Evolutionary conservation across 176 grass and related monocot species (phyloP), one percentile per base, ranked within the genome.

Genomic region (Lolium perenne): DNA sequence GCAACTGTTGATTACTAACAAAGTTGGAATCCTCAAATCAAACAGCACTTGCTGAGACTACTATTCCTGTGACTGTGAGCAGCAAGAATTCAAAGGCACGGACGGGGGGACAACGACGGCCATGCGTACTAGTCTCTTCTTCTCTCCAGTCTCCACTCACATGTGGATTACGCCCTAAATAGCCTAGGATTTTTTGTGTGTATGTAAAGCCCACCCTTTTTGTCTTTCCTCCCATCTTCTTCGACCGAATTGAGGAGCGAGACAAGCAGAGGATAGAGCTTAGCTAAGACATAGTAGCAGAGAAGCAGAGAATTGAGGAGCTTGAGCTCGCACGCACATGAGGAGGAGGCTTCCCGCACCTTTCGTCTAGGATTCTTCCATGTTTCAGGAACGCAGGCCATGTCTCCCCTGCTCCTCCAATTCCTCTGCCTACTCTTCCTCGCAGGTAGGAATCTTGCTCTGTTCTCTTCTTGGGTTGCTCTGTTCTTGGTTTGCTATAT

Each of bases 381-480:
- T 88, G 83, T 83, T 95, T 90, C 86, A 11, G 21, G 69, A 62
- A 77, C 8, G 70, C 69, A 59, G 61, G 89, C 86, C 90, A 98
- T 98, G 95, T 89, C 87, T 76, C 47, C 61, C 62, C 32, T 82
- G 55, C 63, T 92, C 65, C 40, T 95, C 84, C 70, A 71, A 46
- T 65, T 92, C 78, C 83, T 98, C 82, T 82, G 49, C 41, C 21
- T 91, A 57, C 78, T 98, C 43, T 83, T 98, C 61, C 46, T 90
- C 78, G 53, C 83, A 69, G 75, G 91, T 93, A 79, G 9, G 47
- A 53, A 48, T 73, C 32, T 69, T 32, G 4, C 61, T 88, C 69
- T 74, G 40, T 3, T 26, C 29, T 25, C 20, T 49, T 57, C 41
- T 72, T 78, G 20, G 20, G 48, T 53, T 81, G 79, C 26, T 81